phyloP scores from a whole-genome alignment of 345 rosid species.

The Eucalyptus caleyi region DNA sequence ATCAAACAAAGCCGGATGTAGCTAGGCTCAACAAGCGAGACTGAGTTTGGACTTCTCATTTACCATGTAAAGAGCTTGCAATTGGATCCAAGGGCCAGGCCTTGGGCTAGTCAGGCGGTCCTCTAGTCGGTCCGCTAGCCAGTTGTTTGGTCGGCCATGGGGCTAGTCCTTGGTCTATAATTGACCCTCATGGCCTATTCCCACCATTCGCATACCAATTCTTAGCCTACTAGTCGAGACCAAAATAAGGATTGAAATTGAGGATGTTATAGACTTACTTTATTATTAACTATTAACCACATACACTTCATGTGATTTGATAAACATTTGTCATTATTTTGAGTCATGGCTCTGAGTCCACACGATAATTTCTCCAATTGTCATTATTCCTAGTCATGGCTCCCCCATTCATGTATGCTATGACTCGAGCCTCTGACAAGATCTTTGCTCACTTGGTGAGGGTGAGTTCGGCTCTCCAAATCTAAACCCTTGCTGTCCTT shows the following conservation, averaged over 20 bases:
- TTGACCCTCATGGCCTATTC: no score
- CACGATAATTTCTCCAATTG: background rate
- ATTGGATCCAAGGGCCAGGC: no score
- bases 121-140: rapidly evolving
- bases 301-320: background rate
- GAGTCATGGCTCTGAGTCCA: background rate
- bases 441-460: background rate
- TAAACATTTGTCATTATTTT: no score
- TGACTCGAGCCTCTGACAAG: rapidly evolving
- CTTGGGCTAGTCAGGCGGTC: rapidly evolving
- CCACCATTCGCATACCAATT: rapidly evolving
- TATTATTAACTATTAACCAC: no score
- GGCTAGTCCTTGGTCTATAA: no score
- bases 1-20: rapidly evolving
- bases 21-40: no score
- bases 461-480: background rate
- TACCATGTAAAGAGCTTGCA: rapidly evolving
- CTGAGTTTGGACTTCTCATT: no score
- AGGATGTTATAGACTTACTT: background rate
- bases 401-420: rapidly evolving
- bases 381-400: background rate
- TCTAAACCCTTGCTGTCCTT: rapidly evolving
- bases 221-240: no score
- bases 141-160: rapidly evolving
- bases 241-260: no score